Evolutionary conservation across 352 stramenopile genomes (phyloP).

Genomic region (Saprolegnia parasitica): DNA sequence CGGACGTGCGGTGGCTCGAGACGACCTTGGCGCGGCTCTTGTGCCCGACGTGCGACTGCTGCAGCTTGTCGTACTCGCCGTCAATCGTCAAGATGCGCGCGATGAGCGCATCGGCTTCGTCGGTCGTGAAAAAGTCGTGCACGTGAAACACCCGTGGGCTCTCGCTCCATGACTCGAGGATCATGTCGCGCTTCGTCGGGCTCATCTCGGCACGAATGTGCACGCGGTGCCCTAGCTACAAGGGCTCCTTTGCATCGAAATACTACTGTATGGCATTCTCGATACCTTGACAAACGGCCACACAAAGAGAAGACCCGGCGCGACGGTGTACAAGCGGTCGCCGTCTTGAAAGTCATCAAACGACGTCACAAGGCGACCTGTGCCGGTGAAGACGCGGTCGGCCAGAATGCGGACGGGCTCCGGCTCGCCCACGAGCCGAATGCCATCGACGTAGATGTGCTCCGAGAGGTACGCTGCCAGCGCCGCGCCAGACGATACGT

Average conservation of each 20-base stretch:
- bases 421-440: slow-evolving; percentile 33
- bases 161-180: slow-evolving; percentile 74
- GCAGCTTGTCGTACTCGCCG: slow-evolving; percentile 73
- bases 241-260: no score
- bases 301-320: slow-evolving; percentile 62
- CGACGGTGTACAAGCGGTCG: slow-evolving; percentile 69
- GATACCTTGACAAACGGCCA: slow-evolving; percentile 67
- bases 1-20: slow-evolving; percentile 72
- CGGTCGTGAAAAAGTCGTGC: slow-evolving; percentile 81
- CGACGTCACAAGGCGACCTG: slow-evolving; percentile 43
- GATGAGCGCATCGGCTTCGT: slow-evolving; percentile 79
- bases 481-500: slow-evolving; percentile 43
- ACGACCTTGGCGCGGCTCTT: slow-evolving; percentile 62
- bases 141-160: slow-evolving; percentile 81
- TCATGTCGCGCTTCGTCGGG: slow-evolving; percentile 50
- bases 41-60: slow-evolving; percentile 74
- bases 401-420: slow-evolving; percentile 40
- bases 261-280: background rate
- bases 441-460: slow-evolving; percentile 65
- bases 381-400: slow-evolving; percentile 69
- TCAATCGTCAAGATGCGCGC: slow-evolving; percentile 74
- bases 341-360: slow-evolving; percentile 53
- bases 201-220: slow-evolving; percentile 46
- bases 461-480: slow-evolving; percentile 77
- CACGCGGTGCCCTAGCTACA: slow-evolving; percentile 59